These are phyloP conservation scores for Hamigera avellanea DNA, from an alignment of 495 filamentous ascomycete genomes.

Conservation along the genomic window DNA sequence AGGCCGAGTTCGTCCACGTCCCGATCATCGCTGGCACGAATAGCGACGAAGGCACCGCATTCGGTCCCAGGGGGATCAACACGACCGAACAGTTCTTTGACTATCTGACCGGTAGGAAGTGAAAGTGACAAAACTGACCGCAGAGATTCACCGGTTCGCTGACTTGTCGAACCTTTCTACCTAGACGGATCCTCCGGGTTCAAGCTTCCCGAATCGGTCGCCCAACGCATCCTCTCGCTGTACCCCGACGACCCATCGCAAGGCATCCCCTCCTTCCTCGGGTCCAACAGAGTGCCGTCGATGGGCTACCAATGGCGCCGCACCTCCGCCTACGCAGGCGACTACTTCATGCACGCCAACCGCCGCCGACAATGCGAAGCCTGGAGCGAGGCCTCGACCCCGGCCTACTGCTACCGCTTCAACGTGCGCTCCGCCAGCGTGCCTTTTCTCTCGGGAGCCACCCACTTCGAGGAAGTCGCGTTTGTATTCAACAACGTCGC, in stretches of 20 bases:
- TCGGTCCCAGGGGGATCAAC: conserved; percentile 32
- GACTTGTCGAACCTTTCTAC: not conserved
- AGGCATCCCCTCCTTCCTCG: conserved; percentile 33
- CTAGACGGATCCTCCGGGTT: conserved; percentile 18
- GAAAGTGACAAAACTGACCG: too few species aligned
- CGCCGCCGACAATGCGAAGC: conserved; percentile 42
- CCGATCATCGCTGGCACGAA: conserved; percentile 38
- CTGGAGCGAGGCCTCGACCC: conserved; percentile 31
- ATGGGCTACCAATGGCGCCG: conserved; percentile 37
- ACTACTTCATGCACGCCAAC: conserved; percentile 43
- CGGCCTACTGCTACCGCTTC: conserved; percentile 54
- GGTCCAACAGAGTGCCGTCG: conserved; percentile 26
- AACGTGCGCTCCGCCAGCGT: conserved; percentile 35
- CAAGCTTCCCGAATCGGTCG: conserved; percentile 19
- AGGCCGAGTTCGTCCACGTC: conserved; percentile 31
- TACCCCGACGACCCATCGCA: conserved; percentile 38
- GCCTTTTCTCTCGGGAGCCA: conserved; percentile 24
- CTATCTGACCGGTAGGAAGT: conserved; percentile 24
- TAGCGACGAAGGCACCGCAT: conserved; percentile 37
- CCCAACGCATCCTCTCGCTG: conserved; percentile 29
- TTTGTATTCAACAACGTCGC: conserved; percentile 49
- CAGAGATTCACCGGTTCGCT: too few species aligned
- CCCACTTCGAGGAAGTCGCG: conserved; percentile 51
- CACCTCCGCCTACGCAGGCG: conserved; percentile 40
- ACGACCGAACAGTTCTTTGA: conserved; percentile 33